Evolutionary conservation across 2,329 filamentous ascomycete genomes (phyloP).

Genomic region (Monosporascus sp.): DNA sequence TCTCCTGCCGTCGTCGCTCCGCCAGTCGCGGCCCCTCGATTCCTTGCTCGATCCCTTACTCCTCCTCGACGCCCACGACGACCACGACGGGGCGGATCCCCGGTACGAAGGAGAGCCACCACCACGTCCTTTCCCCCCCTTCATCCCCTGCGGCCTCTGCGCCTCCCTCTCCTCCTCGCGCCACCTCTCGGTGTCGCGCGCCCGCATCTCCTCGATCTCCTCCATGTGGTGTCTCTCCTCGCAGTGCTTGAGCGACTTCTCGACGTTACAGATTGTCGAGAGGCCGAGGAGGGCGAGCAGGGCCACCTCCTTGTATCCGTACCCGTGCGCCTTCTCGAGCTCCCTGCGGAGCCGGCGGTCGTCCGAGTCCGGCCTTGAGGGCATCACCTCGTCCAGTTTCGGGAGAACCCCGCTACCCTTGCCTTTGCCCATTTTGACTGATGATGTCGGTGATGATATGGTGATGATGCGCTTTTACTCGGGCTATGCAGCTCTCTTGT

Average conservation of each 20-base stretch:
- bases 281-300: slow-evolving; percentile 27
- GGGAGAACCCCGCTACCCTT: neutral
- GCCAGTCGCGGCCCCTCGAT: too few species aligned
- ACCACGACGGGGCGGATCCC: neutral
- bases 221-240: slow-evolving; percentile 27
- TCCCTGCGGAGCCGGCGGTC: slow-evolving; percentile 31
- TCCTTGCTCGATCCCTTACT: neutral
- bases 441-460: neutral
- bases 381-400: slow-evolving; percentile 25
- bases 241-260: slow-evolving; percentile 32
- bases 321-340: slow-evolving; percentile 35
- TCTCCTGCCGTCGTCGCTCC: neutral
- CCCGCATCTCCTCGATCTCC: slow-evolving; percentile 11
- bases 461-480: neutral
- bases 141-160: slow-evolving; percentile 4
- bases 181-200: slow-evolving; percentile 14
- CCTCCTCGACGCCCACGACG: neutral
- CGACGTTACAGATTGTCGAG: slow-evolving; percentile 36
- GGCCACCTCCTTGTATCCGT: slow-evolving; percentile 33
- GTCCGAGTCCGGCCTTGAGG: slow-evolving; percentile 35
- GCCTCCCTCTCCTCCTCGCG: slow-evolving; percentile 9
- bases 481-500: neutral
- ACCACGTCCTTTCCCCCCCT: neutral
- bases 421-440: slow-evolving; percentile 1
- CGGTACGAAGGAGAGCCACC: too few species aligned